These are phyloP conservation scores for Cocos nucifera DNA, from an alignment of 176 grass and related monocot genomes.

Conservation along the genomic window DNA sequence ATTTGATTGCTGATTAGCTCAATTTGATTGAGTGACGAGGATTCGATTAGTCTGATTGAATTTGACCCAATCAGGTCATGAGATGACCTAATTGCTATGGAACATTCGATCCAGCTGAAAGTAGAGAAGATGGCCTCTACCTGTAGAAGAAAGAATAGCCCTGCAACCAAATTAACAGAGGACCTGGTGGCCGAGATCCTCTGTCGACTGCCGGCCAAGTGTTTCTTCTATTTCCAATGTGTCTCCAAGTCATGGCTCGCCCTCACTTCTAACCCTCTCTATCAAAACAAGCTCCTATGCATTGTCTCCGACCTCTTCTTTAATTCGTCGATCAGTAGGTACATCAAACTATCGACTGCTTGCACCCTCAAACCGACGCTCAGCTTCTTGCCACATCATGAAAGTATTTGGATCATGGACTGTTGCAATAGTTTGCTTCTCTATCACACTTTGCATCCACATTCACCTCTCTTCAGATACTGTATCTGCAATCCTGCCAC, in stretches of 20 bases:
- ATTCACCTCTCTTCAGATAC: neutral
- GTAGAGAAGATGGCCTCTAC: no score
- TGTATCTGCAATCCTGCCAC: slow-evolving; percentile 19
- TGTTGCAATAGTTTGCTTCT: slow-evolving; percentile 14
- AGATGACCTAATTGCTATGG: no score
- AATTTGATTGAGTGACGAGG: no score
- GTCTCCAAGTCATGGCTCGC: slow-evolving; percentile 9
- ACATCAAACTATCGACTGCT: no score
- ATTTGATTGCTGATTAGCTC: no score
- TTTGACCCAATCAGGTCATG: no score
- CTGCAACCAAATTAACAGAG: neutral
- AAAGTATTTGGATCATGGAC: no score
- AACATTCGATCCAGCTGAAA: no score
- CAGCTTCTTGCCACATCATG: neutral
- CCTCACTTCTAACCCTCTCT: slow-evolving; percentile 1
- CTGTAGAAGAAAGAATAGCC: no score
- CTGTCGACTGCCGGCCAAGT: slow-evolving; percentile 10
- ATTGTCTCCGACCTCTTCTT: slow-evolving; percentile 7
- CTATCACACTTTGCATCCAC: neutral
- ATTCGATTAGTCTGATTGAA: no score
- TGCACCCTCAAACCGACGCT: neutral
- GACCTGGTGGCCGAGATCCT: slow-evolving; percentile 13
- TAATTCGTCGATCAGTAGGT: no score
- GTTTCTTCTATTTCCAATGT: neutral
- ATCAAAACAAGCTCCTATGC: neutral